Conservation (phyloP, 225 moss, liverwort and hornwort genomes). For the Bryoerythrophyllum caledonicum region DNA sequence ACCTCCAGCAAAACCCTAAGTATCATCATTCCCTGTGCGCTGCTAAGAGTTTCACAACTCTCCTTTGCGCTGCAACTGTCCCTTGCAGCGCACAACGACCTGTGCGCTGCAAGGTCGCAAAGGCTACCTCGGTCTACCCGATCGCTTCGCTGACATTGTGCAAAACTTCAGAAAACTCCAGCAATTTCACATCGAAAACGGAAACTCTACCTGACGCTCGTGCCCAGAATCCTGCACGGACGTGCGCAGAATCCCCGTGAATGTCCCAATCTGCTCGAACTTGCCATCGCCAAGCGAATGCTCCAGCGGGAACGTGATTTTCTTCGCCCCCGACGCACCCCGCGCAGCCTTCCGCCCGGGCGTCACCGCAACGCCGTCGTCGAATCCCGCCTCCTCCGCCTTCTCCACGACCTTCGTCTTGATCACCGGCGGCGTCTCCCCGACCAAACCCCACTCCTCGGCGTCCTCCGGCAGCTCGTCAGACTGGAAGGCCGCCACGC, state of each 20-base stretch:
- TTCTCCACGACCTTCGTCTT: constrained; percentile 19
- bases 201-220: constrained; percentile 63
- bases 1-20: constrained; percentile 2
- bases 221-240: constrained; percentile 58
- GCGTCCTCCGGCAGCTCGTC: constrained; percentile 97
- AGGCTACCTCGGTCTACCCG: neutral
- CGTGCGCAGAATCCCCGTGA: constrained; percentile 77
- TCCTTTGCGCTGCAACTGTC: too few relatives aligned
- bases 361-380: constrained; percentile 17
- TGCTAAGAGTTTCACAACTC: neutral
- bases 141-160: neutral
- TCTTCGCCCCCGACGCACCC: constrained; percentile 36
- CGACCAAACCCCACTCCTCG: constrained; percentile 89
- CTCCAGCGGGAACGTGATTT: constrained; percentile 75
- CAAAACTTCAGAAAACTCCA: neutral
- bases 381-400: constrained; percentile 19
- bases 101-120: too few relatives aligned
- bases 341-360: constrained; percentile 28
- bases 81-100: too few relatives aligned
- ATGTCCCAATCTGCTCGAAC: constrained; percentile 66
- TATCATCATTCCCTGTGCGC: neutral
- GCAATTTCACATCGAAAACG: neutral
- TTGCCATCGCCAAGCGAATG: constrained; percentile 69
- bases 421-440: constrained; percentile 34
- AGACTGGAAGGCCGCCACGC: constrained; percentile 61